These are phyloP conservation scores for Balakata baccata DNA, from an alignment of 345 rosid species.

Conservation along the genomic window DNA sequence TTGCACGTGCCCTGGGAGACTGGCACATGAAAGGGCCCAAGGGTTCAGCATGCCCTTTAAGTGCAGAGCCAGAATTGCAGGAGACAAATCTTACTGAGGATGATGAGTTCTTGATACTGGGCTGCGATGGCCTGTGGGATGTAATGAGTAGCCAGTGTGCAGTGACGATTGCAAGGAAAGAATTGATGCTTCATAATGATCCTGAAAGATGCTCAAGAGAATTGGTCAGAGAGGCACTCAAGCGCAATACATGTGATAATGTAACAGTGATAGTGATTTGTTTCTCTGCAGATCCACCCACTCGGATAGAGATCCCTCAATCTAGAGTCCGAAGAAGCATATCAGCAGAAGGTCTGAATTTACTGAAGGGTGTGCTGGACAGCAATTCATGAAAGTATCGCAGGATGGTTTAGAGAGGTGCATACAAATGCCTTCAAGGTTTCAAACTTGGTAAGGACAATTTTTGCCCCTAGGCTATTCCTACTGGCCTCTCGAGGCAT, in stretches of 20 bases:
- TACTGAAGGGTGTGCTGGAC: slow-evolving; percentile 79
- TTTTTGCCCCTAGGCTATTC: slow-evolving; percentile 14
- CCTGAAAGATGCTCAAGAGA: slow-evolving; percentile 92
- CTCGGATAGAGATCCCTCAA: slow-evolving; percentile 66
- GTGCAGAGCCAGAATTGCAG: slow-evolving; percentile 87
- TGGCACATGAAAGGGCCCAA: slow-evolving; percentile 98
- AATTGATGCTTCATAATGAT: slow-evolving; percentile 87
- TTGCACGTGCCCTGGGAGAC: slow-evolving; percentile 94
- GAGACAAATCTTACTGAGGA: slow-evolving; percentile 66
- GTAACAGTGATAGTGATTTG: slow-evolving; percentile 77
- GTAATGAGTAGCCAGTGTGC: slow-evolving; percentile 98
- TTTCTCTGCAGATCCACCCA: slow-evolving; percentile 83
- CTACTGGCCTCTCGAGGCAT: not conserved
- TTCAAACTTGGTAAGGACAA: slow-evolving; percentile 8
- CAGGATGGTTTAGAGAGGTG: not conserved
- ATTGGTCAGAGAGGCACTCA: slow-evolving; percentile 85
- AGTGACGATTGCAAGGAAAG: slow-evolving; percentile 73
- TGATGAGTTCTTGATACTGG: slow-evolving; percentile 95
- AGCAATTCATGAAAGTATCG: slow-evolving; percentile 42
- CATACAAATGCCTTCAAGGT: slow-evolving; percentile 11
- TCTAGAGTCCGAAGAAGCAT: slow-evolving; percentile 72
- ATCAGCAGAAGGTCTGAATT: slow-evolving; percentile 81
- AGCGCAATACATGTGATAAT: slow-evolving; percentile 74
- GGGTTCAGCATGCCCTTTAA: slow-evolving; percentile 82
- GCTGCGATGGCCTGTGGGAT: slow-evolving; percentile 98